phyloP scores from a whole-genome alignment of 805 yeast species.

The Debaryomyces maramus region DNA sequence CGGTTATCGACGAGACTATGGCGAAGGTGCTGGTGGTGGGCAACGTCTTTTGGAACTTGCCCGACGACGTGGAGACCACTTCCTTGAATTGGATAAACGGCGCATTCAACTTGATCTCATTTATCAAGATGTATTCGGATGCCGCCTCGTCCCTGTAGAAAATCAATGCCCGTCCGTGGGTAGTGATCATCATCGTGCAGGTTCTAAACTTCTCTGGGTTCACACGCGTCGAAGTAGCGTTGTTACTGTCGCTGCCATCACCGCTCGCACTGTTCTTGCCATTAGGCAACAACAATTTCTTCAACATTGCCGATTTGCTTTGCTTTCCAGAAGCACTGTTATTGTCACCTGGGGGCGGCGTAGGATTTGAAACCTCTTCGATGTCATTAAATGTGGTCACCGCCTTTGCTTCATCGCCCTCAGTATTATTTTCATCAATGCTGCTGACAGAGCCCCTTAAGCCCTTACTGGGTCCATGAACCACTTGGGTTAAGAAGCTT shows the following conservation, averaged over 20 bases:
- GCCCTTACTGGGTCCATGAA: conserved; percentile 30
- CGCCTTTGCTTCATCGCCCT: conserved; percentile 59
- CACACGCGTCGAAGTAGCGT: neutral
- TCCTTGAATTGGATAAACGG: conserved; percentile 60
- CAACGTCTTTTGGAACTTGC: conserved; percentile 25
- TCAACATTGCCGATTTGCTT: conserved; percentile 15
- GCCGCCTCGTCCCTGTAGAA: conserved; percentile 46
- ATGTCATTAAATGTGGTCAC: conserved; percentile 54
- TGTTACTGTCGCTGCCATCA: conserved; percentile 3
- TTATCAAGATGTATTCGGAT: conserved; percentile 45
- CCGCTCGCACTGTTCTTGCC: conserved; percentile 9
- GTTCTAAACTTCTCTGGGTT: conserved; percentile 39
- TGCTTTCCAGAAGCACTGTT: conserved; percentile 5
- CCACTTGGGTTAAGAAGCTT: conserved; percentile 40
- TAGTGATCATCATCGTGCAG: conserved; percentile 58
- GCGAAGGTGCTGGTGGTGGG: conserved; percentile 53
- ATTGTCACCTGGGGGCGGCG: conserved; percentile 1
- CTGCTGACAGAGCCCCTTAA: conserved; percentile 16
- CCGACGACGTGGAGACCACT: conserved; percentile 41
- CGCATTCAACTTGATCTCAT: conserved; percentile 56
- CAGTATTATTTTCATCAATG: conserved; percentile 20
- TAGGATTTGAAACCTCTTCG: conserved; percentile 15
- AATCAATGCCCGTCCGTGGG: conserved; percentile 61
- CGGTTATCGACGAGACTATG: conserved; percentile 52
- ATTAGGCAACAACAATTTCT: conserved; percentile 14